Evolutionary conservation across 495 filamentous ascomycete species (phyloP), one percentile per base, ranked within the genome.

Genomic region (Emericellopsis terricola): DNA sequence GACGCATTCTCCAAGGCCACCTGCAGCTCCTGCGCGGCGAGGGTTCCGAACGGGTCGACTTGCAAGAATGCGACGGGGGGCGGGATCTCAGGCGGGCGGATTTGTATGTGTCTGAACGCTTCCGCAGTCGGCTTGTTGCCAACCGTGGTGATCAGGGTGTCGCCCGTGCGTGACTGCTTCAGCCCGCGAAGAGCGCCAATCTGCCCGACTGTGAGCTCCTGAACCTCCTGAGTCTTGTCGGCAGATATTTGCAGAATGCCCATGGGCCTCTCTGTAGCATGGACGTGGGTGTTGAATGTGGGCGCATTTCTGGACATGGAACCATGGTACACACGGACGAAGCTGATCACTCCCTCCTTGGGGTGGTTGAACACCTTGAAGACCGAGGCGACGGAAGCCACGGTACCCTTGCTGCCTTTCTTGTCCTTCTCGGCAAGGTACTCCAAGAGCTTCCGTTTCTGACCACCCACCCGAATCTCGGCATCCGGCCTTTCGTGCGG

Each of bases 331-430:
- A 94, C 83, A 10, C 91, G 71, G 4, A 94, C 73, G 46, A 87
- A 99, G 38, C 91, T 83, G 39, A 99, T 68, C 14, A 89, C 76
- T 8, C 91, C 91, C 9, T 82, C 75, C 31, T 75, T 72, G 9
- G 78, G 56, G 43, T 96, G 87, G 41, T 89, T 76, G 41, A 93
- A 82, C 8, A 96, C 91, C 52, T 99, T 99, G 67, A 99, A 99
- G 10, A 92, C 91, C 20, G 94, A 61, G 2, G 80, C 85, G 40
- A 87, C 80, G 28, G 74, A 72, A 36, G 76, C 68, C 11, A 93
- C 53, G 15, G 70, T 37, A 52, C 48, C 33, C 65, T 52, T 23
- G 58, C 42, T 28, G 56, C 36, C 33, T 71, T 50, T 43, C 43
- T 71, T 56, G 24, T 62, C 63, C 5, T 51, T 53, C 26, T 74